These are phyloP conservation scores for Petunia axillaris DNA, from an alignment of 257 asterid species.

Conservation along the genomic window DNA sequence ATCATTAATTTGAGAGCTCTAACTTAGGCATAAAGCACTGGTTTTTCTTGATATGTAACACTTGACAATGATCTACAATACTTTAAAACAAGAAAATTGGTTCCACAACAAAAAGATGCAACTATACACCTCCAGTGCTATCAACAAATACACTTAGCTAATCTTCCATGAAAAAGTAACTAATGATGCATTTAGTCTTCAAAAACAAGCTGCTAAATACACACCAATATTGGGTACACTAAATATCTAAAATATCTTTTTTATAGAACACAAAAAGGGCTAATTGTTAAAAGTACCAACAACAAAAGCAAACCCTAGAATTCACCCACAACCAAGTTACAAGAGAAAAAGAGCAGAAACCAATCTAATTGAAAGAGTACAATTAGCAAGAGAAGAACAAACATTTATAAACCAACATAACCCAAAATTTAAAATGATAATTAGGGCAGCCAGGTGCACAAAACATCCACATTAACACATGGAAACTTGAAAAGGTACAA, in stretches of 20 bases:
- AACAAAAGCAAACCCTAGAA: constrained; percentile 20
- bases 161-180: neutral
- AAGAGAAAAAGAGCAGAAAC: neutral
- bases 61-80: neutral
- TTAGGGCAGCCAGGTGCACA: neutral
- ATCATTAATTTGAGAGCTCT: neutral
- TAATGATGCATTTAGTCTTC: neutral
- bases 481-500: neutral
- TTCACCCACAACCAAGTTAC: constrained; percentile 11
- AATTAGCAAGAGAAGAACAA: neutral
- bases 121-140: neutral
- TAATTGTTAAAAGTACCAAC: neutral
- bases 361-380: neutral
- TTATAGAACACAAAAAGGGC: neutral
- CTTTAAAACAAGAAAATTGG: neutral
- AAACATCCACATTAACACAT: too few relatives aligned
- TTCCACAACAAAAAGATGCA: neutral
- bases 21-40: constrained; percentile 1
- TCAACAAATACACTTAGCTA: neutral
- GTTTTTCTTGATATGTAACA: neutral
- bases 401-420: neutral
- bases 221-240: neutral
- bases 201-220: neutral
- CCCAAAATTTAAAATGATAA: neutral
- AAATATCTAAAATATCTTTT: neutral